phyloP scores from a whole-genome alignment of 1,139 yeast genomes.

The Sugiyamaella paludigena region DNA sequence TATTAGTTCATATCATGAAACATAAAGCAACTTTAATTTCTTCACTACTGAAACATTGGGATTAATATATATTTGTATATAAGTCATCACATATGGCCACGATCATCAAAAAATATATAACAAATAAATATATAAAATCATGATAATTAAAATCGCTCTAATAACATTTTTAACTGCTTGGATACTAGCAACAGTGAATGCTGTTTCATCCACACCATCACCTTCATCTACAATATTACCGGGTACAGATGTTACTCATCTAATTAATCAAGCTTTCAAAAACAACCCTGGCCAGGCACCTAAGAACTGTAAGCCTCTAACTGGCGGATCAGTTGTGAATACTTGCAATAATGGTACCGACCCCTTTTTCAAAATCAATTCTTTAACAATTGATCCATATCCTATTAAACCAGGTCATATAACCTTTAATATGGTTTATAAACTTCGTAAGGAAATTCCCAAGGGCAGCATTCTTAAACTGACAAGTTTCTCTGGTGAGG shows the following conservation, averaged over 20 bases:
- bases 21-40: no score
- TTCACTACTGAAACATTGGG: no score
- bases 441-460: slow-evolving; percentile 26
- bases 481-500: slow-evolving; percentile 23
- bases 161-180: no score
- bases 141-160: no score
- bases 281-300: slow-evolving; percentile 9
- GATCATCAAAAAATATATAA: no score
- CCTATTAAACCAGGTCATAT: slow-evolving; percentile 33
- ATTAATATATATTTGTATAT: no score
- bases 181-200: no score
- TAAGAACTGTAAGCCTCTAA: slow-evolving; percentile 16
- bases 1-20: no score
- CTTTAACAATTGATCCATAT: slow-evolving; percentile 27
- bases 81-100: no score
- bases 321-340: slow-evolving; percentile 22
- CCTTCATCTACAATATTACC: no score
- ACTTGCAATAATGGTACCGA: slow-evolving; percentile 27
- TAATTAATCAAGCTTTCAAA: slow-evolving; percentile 5
- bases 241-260: slow-evolving; percentile 2
- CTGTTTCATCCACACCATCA: no score
- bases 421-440: slow-evolving; percentile 26
- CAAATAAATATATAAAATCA: no score
- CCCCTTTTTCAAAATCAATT: slow-evolving; percentile 24
- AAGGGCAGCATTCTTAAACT: slow-evolving; percentile 27